Conservation (phyloP, 1,139 yeast species). For the Blastobotrys aristatus region DNA sequence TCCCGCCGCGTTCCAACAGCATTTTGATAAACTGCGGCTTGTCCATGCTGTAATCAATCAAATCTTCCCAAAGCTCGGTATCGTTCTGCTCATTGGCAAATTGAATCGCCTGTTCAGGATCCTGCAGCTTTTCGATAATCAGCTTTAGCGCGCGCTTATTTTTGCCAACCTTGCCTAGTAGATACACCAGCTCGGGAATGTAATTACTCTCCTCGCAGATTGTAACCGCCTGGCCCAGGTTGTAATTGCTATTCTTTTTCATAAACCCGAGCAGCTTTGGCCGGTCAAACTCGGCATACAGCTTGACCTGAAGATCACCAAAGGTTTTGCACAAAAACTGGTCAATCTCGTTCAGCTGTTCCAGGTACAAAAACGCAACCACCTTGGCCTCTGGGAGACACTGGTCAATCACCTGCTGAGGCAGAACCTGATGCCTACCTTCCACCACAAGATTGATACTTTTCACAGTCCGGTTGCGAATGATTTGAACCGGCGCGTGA, state of each 20-base stretch:
- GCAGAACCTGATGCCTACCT: slow-evolving; percentile 59
- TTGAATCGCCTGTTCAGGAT: slow-evolving; percentile 73
- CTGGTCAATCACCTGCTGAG: slow-evolving; percentile 45
- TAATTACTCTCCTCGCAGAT: slow-evolving; percentile 53
- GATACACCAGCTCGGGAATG: slow-evolving; percentile 69
- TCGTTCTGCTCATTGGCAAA: slow-evolving; percentile 75
- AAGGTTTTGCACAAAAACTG: slow-evolving; percentile 48
- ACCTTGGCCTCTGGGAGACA: slow-evolving; percentile 38
- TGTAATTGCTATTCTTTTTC: slow-evolving; percentile 51
- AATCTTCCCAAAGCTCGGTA: slow-evolving; percentile 69
- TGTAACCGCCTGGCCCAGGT: slow-evolving; percentile 61
- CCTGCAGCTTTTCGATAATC: slow-evolving; percentile 69
- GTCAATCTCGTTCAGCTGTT: slow-evolving; percentile 51
- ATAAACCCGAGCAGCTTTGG: slow-evolving; percentile 52
- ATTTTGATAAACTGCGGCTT: slow-evolving; percentile 73
- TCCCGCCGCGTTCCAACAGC: slow-evolving; percentile 43
- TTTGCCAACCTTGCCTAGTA: slow-evolving; percentile 81
- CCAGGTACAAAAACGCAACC: slow-evolving; percentile 55
- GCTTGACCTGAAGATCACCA: slow-evolving; percentile 60
- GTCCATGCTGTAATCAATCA: slow-evolving; percentile 64
- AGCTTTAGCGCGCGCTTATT: slow-evolving; percentile 67
- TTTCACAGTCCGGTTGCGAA: slow-evolving; percentile 41
- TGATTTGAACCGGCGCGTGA: slow-evolving; percentile 41
- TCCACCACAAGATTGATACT: slow-evolving; percentile 56
- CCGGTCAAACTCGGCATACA: slow-evolving; percentile 61